These are phyloP conservation scores for Cytospora leucostoma DNA, from an alignment of 2,329 filamentous ascomycete species.

Conservation along the genomic window DNA sequence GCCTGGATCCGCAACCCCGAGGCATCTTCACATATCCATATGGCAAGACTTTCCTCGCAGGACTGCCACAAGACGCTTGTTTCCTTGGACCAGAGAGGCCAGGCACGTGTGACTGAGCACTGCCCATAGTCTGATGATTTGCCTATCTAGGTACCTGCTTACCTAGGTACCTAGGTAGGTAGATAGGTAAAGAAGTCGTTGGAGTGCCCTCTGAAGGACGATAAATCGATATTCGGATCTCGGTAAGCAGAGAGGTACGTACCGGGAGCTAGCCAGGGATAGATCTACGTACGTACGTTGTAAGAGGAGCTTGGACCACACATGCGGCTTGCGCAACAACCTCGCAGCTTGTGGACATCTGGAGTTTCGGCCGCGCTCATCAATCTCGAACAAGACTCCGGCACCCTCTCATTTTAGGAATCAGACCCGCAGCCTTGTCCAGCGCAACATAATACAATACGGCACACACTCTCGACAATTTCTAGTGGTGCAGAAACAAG, in stretches of 20 bases:
- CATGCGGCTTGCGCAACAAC: slow-evolving; percentile 4
- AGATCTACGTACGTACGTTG: too few species aligned
- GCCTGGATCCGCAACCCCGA: too few species aligned
- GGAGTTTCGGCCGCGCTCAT: slow-evolving; percentile 29
- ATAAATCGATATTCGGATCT: not conserved
- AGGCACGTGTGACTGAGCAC: too few species aligned
- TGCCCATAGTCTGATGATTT: too few species aligned
- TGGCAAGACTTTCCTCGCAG: too few species aligned
- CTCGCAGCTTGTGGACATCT: slow-evolving; percentile 33
- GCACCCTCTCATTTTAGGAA: not conserved
- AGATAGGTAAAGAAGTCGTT: too few species aligned
- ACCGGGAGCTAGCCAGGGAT: slow-evolving; percentile 16
- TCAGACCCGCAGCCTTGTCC: not conserved
- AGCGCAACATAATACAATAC: not conserved
- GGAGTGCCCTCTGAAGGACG: too few species aligned
- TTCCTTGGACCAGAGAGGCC: too few species aligned
- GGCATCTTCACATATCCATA: too few species aligned
- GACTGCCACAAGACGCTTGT: too few species aligned
- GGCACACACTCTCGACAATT: not conserved
- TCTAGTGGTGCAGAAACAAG: not conserved
- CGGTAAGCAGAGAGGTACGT: slow-evolving; percentile 1
- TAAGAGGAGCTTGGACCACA: slow-evolving; percentile 34
- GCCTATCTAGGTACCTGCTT: not conserved
- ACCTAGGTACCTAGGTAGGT: too few species aligned
- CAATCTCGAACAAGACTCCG: slow-evolving; percentile 13